These are phyloP conservation scores for Tulasnella sp. DNA, from an alignment of 768 basidiomycete species.

Conservation along the genomic window DNA sequence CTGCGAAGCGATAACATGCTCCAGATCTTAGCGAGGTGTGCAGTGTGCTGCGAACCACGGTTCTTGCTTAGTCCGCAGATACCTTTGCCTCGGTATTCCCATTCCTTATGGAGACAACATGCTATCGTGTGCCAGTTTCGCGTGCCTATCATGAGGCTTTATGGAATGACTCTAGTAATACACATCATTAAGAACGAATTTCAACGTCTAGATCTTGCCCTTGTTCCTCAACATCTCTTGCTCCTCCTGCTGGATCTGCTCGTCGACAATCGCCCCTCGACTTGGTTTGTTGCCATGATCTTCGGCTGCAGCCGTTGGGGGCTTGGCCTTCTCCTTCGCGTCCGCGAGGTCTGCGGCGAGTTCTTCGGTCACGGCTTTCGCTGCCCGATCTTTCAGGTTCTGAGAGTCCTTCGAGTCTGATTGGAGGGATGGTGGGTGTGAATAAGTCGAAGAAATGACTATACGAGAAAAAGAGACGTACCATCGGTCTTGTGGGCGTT, in stretches of 20 bases:
- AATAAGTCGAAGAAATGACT: neutral
- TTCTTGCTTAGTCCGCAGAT: too few species aligned
- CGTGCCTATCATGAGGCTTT: too few species aligned
- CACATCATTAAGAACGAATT: neutral
- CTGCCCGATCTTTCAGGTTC: neutral
- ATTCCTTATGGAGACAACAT: too few species aligned
- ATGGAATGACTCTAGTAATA: neutral
- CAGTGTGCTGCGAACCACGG: too few species aligned
- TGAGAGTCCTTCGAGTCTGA: conserved; percentile 31
- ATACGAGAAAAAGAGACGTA: neutral
- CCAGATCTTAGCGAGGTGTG: too few species aligned
- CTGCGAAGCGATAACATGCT: too few species aligned
- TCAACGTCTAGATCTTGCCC: conserved; percentile 21
- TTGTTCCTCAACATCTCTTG: conserved; percentile 37
- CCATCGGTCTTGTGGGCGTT: neutral
- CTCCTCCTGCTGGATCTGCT: conserved; percentile 42
- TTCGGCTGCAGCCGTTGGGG: conserved; percentile 35
- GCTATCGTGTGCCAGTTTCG: too few species aligned
- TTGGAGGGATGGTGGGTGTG: neutral
- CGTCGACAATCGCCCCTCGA: conserved; percentile 46
- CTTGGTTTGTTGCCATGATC: conserved; percentile 48
- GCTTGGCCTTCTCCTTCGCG: conserved; percentile 30
- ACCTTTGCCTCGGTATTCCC: too few species aligned
- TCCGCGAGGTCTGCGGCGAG: conserved; percentile 21
- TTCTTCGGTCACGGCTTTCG: conserved; percentile 24